A percentile compares a stretch with the other conserved stretches of the same genome.
These are phyloP conservation scores for Albophoma yamanashiensis DNA, from an alignment of 2,329 filamentous ascomycete species.

Conservation along the genomic window DNA sequence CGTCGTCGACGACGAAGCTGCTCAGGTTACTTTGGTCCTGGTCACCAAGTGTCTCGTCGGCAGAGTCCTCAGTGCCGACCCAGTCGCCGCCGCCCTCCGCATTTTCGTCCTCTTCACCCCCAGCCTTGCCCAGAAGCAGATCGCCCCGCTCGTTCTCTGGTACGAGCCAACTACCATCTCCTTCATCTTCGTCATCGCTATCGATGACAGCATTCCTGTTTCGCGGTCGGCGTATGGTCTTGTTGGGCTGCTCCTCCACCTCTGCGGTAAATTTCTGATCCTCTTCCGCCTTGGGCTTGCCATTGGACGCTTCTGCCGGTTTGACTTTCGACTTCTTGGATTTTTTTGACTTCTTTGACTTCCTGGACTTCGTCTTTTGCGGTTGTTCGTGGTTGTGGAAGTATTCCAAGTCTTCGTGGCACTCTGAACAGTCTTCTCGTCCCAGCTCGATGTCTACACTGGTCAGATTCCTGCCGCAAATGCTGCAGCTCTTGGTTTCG, in stretches of 20 bases:
- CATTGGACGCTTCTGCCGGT: conserved; percentile 2
- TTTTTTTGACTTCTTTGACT: conserved; percentile 1
- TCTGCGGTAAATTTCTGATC: conserved; percentile 6
- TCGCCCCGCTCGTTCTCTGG: conserved; percentile 52
- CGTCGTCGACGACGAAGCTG: conserved; percentile 46
- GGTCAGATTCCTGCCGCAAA: conserved; percentile 64
- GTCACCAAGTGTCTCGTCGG: conserved; percentile 41
- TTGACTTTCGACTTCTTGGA: conserved; percentile 3
- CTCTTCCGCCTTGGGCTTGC: conserved; percentile 9
- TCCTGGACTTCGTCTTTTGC: conserved; percentile 20
- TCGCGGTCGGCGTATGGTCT: conserved; percentile 23
- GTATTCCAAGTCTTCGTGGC: conserved; percentile 61
- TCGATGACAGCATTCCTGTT: conserved; percentile 50
- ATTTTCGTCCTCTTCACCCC: conserved; percentile 80
- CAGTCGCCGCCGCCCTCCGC: conserved; percentile 79
- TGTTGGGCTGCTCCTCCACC: conserved; percentile 10
- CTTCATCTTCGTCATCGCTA: conserved; percentile 60
- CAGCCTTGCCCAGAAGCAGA: conserved; percentile 60
- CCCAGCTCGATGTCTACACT: conserved; percentile 29
- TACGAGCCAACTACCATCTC: conserved; percentile 72
- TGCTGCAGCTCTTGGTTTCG: conserved; percentile 65
- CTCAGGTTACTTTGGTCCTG: conserved; percentile 42
- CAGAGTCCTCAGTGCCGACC: conserved; percentile 60
- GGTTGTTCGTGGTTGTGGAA: conserved; percentile 38
- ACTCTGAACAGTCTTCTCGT: conserved; percentile 58